These are phyloP conservation scores for Pseudozyma tsukubaensis DNA, from an alignment of 1,284 basidiomycete species.

Conservation along the genomic window DNA sequence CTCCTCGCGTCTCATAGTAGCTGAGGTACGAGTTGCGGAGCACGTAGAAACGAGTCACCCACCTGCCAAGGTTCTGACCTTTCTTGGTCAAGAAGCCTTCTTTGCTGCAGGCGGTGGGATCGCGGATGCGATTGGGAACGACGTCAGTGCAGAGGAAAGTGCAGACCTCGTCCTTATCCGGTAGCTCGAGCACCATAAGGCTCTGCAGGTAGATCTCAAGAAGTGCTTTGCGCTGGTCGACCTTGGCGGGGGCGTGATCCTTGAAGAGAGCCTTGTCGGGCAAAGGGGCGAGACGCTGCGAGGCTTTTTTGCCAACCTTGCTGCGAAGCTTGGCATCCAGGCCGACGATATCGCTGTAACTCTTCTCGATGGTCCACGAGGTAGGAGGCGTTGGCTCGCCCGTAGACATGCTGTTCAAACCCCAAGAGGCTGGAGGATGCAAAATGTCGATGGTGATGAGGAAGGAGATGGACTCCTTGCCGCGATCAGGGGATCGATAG, in stretches of 20 bases:
- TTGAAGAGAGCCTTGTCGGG: slow-evolving; percentile 94
- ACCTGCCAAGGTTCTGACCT: slow-evolving; percentile 91
- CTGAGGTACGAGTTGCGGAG: slow-evolving; percentile 82
- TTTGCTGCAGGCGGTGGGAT: slow-evolving; percentile 76
- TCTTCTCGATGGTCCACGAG: slow-evolving; percentile 91
- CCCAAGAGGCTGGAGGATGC: slow-evolving; percentile 59
- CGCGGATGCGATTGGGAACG: slow-evolving; percentile 73
- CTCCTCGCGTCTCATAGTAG: slow-evolving; percentile 89
- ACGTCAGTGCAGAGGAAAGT: slow-evolving; percentile 92
- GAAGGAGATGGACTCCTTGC: slow-evolving; percentile 87
- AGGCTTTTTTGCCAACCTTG: slow-evolving; percentile 77
- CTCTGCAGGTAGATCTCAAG: slow-evolving; percentile 88
- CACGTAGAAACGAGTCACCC: slow-evolving; percentile 85
- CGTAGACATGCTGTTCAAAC: slow-evolving; percentile 68
- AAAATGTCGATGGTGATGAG: slow-evolving; percentile 72
- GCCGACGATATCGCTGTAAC: slow-evolving; percentile 87
- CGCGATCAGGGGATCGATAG: slow-evolving; percentile 84
- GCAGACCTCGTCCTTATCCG: slow-evolving; percentile 88
- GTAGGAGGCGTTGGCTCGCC: slow-evolving; percentile 74
- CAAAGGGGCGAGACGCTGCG: slow-evolving; percentile 79
- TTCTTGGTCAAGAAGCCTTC: slow-evolving; percentile 96
- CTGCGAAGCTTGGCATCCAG: slow-evolving; percentile 77
- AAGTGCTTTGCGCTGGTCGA: slow-evolving; percentile 80
- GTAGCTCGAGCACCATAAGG: slow-evolving; percentile 80
- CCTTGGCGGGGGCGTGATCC: slow-evolving; percentile 94